Base-by-base conservation (phyloP, 495 filamentous ascomycete species). In the Penicillium cosmopolitanum region DNA sequence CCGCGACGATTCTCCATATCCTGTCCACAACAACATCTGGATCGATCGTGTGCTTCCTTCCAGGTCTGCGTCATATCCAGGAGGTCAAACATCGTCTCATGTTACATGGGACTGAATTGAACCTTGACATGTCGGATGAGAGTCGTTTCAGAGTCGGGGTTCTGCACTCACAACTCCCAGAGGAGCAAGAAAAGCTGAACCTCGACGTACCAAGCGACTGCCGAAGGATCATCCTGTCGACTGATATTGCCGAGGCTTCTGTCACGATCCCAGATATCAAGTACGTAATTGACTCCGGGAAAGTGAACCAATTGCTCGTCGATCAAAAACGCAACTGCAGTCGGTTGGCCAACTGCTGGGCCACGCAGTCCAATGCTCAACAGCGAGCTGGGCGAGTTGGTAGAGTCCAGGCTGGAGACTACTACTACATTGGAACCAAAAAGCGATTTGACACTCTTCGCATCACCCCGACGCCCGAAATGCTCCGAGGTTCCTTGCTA, bases 231-330 rank as follows among this genome's bases (percentile, higher is more conserved):
- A 80, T 87, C 42, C 68, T 87, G 11, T 73, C 84, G 11, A 87
- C 84, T 0, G 85, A 87, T 61, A 81, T 87, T 52, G 83, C 84
- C 3, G 84, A 87, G 62, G 85, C 84, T 0, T 86, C 84, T 5
- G 64, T 87, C 31, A 87, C 84, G 3, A 80, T 87, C 40, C 79
- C 84, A 10, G 85, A 87, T 56, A 82, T 87, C 28, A 74, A 77
- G 55, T 81, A 77, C 58, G 83, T 87, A 16, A 70, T 87, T 31
- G 84, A 87, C 58, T 70, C 75, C 15, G 84, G 84, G 19, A 85
- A 83, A 60, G 64, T 79, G 35, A 74, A 84, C 50, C 79, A 82
- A 53, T 77, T 77, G 28, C 71, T 79, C 43, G 84, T 82, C 53
- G 77, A 85, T 55, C 73, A 78, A 50, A 59, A 55, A 13, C 64